Conservation (phyloP, 192 early-diverging fungal species). For the Coemansia sp. region DNA sequence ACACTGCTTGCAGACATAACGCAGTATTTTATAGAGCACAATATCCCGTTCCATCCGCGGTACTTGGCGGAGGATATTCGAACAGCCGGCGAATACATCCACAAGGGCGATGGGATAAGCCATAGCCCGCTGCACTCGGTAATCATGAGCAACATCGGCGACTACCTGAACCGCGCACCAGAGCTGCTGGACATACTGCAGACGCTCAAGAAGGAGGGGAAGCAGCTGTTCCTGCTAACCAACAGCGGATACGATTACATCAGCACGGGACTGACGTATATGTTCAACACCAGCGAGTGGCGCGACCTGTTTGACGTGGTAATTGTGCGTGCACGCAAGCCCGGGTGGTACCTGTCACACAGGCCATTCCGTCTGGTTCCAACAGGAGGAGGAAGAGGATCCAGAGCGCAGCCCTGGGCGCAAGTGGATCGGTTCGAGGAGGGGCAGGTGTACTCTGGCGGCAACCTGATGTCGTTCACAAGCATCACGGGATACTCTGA, state of each 20-base stretch:
- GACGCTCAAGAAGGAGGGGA: constrained; percentile 48
- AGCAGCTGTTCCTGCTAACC: constrained; percentile 60
- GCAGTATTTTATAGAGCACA: constrained; percentile 61
- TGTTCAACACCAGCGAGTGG: constrained; percentile 56
- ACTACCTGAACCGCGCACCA: constrained; percentile 54
- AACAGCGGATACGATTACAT: constrained; percentile 62
- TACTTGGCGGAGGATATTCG: constrained; percentile 62
- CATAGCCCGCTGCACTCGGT: constrained; percentile 51
- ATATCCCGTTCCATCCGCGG: constrained; percentile 62
- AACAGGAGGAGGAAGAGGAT: constrained; percentile 11
- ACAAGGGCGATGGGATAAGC: constrained; percentile 53
- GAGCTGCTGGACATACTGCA: constrained; percentile 57
- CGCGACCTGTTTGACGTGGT: constrained; percentile 64
- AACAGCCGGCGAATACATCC: constrained; percentile 56
- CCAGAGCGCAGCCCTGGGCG: constrained; percentile 53
- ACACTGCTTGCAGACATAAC: constrained; percentile 62
- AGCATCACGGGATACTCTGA: constrained; percentile 59
- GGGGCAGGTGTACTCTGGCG: constrained; percentile 64
- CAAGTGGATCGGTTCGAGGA: constrained; percentile 55
- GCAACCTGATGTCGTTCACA: constrained; percentile 59
- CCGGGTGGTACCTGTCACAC: constrained; percentile 59
- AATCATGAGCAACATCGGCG: constrained; percentile 53
- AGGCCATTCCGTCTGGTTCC: constrained; percentile 61
- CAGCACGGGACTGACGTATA: constrained; percentile 51
- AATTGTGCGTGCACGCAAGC: constrained; percentile 60